Evolutionary conservation across 257 asterid genomes (phyloP), one percentile per base, ranked within the genome.

Genomic region (Ballota nigra): DNA sequence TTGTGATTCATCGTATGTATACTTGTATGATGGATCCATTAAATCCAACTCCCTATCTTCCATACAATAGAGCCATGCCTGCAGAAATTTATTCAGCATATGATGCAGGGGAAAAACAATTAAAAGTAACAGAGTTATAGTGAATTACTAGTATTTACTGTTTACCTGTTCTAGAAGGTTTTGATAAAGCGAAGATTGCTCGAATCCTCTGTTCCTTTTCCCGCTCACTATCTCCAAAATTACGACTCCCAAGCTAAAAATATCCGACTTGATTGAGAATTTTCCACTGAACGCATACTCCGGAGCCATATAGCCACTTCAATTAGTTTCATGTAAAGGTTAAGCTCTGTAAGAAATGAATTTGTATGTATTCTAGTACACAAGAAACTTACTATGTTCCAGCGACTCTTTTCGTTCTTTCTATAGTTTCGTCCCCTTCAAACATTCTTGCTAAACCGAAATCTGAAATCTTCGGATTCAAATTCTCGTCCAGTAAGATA

Each of bases 401-500:
- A 0, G 70, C 71, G 0, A 75, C 66, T 75, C 75, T 51, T 40
- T 10, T 62, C 20, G 80, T 75, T 24, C 61, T 75, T 18, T 65
- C 75, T 0, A 16, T 10, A 13, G 75, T 75, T 41, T 62, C 66
- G 26, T 75, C 74, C 8, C 74, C 74, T 68, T 75, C 70, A 4
- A 75, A 60, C 64, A 59, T 47, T 33, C 79, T 75, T 3, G 79
- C 79, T 7, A 75, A 23, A 34, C 79, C 79, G 12, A 68, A 75
- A 29, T 75, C 79, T 33, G 79, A 68, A 10, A 75, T 68, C 19
- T 75, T 67, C 0, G 79, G 43, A 6, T 75, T 61, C 8, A 75
- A 75, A 47, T 61, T 51, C 40, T 61, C 75, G 13, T 75, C 79
- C 36, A 75, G 24, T 58, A 75, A 68, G 29, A 75, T 61, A 13